These are phyloP conservation scores for Mycena filopes DNA, from an alignment of 768 basidiomycete species.

Conservation along the genomic window DNA sequence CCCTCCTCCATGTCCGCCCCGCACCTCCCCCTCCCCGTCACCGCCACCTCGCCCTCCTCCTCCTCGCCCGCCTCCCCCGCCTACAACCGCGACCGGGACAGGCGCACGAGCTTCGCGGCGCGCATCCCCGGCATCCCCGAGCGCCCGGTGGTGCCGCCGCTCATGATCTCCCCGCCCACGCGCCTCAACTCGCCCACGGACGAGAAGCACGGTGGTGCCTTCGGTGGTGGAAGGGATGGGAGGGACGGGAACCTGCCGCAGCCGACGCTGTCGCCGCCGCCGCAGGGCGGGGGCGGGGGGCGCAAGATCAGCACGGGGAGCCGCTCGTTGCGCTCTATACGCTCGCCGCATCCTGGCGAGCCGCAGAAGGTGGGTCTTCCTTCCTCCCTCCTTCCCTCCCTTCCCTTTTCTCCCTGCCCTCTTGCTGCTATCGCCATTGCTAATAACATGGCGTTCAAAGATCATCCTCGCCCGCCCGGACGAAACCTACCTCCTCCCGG, in stretches of 20 bases:
- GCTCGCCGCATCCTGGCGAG: conserved; percentile 19
- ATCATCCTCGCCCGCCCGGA: conserved; percentile 51
- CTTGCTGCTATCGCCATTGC: too few species aligned
- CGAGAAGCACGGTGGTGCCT: conserved; percentile 27
- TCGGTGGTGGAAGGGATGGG: too few species aligned
- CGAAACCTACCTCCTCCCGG: conserved; percentile 62
- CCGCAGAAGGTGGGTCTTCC: conserved; percentile 34
- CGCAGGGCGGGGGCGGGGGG: neutral
- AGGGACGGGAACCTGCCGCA: conserved; percentile 1
- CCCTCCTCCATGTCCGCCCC: conserved; percentile 31
- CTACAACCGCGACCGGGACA: conserved; percentile 11
- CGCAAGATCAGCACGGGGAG: neutral
- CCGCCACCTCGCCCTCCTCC: conserved; percentile 30
- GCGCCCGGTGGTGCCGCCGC: conserved; percentile 31
- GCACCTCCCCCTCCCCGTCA: conserved; percentile 44
- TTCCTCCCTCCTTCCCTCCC: too few species aligned
- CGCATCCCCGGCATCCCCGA: conserved; percentile 27
- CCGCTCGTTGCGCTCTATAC: conserved; percentile 18
- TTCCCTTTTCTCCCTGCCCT: too few species aligned
- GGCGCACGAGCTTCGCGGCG: conserved; percentile 25
- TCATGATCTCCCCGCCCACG: conserved; percentile 39
- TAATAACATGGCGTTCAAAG: conserved; percentile 30
- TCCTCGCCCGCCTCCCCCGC: too few species aligned
- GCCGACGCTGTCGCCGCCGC: too few species aligned
- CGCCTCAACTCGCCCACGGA: conserved; percentile 14